Conservation (phyloP, 441 rosid species). For the Croton laevigatus region DNA sequence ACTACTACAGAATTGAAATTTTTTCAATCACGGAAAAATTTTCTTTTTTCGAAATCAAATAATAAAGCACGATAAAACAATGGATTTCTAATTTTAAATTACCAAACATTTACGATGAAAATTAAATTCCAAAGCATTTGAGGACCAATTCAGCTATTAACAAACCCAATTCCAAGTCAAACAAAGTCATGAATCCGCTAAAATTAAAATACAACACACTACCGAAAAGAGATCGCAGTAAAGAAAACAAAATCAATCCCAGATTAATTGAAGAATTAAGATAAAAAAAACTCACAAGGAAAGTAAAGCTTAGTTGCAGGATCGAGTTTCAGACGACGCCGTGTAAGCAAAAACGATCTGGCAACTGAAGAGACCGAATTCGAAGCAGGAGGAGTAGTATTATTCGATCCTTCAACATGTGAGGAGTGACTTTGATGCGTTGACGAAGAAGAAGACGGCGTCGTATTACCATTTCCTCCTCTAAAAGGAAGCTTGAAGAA, state of each 20-base stretch:
- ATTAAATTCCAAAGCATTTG: background rate
- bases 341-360: conserved; percentile 63
- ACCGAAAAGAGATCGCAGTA: background rate
- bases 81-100: background rate
- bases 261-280: background rate
- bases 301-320: conserved; percentile 83
- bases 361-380: conserved; percentile 80
- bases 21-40: background rate
- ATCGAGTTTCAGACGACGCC: conserved; percentile 88
- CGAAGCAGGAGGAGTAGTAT: conserved; percentile 26
- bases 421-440: conserved; percentile 36
- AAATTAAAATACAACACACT: background rate
- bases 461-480: conserved; percentile 29
- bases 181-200: background rate
- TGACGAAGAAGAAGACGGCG: conserved; percentile 43
- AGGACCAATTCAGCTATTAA: background rate
- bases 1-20: background rate
- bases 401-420: conserved; percentile 58
- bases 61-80: too few species aligned
- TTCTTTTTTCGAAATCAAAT: too few species aligned
- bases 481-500: conserved; percentile 77
- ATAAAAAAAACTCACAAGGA: conserved; percentile 52
- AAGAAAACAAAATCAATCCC: background rate
- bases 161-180: background rate
- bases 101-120: background rate